Evolutionary conservation across 768 basidiomycete genomes (phyloP).

Genomic region (Tricholoma flavovirens): DNA sequence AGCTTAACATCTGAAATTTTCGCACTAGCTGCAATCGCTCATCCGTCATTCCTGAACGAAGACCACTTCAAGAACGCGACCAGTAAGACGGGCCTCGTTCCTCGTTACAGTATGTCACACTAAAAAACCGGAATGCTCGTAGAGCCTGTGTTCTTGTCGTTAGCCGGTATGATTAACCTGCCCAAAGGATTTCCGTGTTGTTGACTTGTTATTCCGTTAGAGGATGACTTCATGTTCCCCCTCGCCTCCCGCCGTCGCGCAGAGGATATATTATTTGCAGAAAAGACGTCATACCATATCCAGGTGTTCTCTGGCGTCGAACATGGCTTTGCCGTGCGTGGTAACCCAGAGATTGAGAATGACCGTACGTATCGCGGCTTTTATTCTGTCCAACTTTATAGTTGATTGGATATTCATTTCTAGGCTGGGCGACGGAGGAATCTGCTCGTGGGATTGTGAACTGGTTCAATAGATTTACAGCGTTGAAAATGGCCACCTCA

Average conservation of each 20-base stretch:
- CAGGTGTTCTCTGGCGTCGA: conserved; percentile 49
- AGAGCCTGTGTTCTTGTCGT: conserved; percentile 53
- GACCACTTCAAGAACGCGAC: conserved; percentile 42
- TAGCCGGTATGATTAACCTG: conserved; percentile 36
- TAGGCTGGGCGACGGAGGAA: background rate
- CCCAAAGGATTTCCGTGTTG: background rate
- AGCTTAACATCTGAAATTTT: background rate
- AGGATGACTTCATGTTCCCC: conserved; percentile 15
- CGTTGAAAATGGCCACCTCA: background rate
- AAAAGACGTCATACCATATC: conserved; percentile 48
- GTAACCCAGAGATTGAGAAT: conserved; percentile 36
- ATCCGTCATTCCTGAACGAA: conserved; percentile 46
- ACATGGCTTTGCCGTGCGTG: conserved; percentile 47
- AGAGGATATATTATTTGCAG: conserved; percentile 49
- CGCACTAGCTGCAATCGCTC: conserved; percentile 47
- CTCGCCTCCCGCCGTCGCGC: conserved; percentile 45
- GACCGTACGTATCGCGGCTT: conserved; percentile 23
- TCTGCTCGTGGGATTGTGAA: background rate
- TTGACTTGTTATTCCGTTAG: background rate
- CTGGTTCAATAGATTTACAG: background rate
- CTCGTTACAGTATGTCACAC: background rate
- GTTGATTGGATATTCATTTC: background rate
- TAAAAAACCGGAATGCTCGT: background rate
- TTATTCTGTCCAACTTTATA: background rate
- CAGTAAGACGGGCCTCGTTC: conserved; percentile 29